These are phyloP conservation scores for Periglandula ipomoeae DNA, from an alignment of 2,329 filamentous ascomycete species.

Conservation along the genomic window DNA sequence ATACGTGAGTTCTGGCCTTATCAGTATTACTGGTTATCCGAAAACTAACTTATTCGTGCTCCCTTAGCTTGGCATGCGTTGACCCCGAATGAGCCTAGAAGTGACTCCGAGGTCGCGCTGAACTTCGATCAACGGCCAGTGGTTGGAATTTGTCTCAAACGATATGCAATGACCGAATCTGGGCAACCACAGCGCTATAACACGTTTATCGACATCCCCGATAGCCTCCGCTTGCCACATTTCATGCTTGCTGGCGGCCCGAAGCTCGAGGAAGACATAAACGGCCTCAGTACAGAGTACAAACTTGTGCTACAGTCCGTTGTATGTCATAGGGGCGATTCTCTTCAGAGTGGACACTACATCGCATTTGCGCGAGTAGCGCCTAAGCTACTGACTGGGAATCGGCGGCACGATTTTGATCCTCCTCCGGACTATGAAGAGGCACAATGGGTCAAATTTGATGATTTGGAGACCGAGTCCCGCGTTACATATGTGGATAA, in stretches of 20 bases:
- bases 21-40: too few species aligned
- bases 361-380: conserved; percentile 74
- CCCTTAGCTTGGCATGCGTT: conserved; percentile 71
- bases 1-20: conserved; percentile 55
- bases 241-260: conserved; percentile 75
- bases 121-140: conserved; percentile 83
- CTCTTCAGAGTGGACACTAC: conserved; percentile 85
- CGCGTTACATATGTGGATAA: conserved; percentile 73
- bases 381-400: conserved; percentile 50
- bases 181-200: conserved; percentile 64
- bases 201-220: conserved; percentile 85
- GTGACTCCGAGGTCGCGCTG: conserved; percentile 73
- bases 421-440: conserved; percentile 59
- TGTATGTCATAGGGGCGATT: conserved; percentile 83
- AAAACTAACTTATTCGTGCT: not conserved
- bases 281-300: conserved; percentile 76
- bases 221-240: conserved; percentile 70
- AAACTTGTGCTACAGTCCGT: conserved; percentile 86
- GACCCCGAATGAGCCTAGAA: conserved; percentile 40
- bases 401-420: conserved; percentile 44
- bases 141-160: conserved; percentile 85
- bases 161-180: conserved; percentile 63
- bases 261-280: conserved; percentile 44
- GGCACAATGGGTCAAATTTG: conserved; percentile 82
- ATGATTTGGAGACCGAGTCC: conserved; percentile 63